These are phyloP conservation scores for Candida sp. DNA, from an alignment of 1,139 yeast genomes.

Conservation along the genomic window DNA sequence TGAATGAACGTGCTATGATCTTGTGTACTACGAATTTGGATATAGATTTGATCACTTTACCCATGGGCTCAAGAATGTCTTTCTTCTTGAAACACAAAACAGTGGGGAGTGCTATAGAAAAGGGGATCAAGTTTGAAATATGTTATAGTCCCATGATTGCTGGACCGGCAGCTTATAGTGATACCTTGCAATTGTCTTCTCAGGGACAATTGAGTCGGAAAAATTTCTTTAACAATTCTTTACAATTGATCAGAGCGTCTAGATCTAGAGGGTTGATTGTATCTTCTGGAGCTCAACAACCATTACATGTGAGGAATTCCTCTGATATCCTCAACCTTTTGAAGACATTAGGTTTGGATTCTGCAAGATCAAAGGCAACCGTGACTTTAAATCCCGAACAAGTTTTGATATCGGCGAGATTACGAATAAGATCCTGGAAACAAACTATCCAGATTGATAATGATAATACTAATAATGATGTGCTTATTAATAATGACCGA, in stretches of 20 bases:
- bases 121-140: constrained; percentile 82
- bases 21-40: constrained; percentile 71
- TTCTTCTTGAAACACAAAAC: constrained; percentile 81
- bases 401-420: constrained; percentile 67
- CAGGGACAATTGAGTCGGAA: constrained; percentile 38
- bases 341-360: constrained; percentile 65
- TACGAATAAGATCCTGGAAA: constrained; percentile 67
- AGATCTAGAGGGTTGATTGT: constrained; percentile 76
- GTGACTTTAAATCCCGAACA: constrained; percentile 58
- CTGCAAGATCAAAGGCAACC: constrained; percentile 58
- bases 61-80: constrained; percentile 64
- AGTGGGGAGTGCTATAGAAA: constrained; percentile 75
- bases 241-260: constrained; percentile 79
- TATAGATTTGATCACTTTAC: constrained; percentile 75
- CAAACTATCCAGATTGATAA: constrained; percentile 58
- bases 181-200: constrained; percentile 12
- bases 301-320: constrained; percentile 61
- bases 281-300: constrained; percentile 67
- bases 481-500: constrained; percentile 12
- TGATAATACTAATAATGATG: constrained; percentile 14
- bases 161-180: constrained; percentile 35
- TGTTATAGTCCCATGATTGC: constrained; percentile 57
- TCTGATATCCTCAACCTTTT: constrained; percentile 68
- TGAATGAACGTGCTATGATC: constrained; percentile 74
- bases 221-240: constrained; percentile 65